These are phyloP conservation scores for Ballota nigra DNA, from an alignment of 257 asterid genomes.

Conservation along the genomic window DNA sequence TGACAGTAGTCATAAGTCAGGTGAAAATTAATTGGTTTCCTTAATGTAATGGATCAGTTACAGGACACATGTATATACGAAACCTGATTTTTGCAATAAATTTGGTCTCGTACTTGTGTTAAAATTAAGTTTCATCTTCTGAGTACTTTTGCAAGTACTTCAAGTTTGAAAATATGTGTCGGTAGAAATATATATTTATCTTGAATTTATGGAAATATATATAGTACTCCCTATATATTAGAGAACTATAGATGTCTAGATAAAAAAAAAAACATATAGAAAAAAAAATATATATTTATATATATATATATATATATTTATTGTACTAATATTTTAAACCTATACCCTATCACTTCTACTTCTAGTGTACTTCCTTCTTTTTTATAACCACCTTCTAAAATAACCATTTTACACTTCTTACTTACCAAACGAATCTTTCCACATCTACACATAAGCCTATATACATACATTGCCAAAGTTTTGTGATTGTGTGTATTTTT, in stretches of 20 bases:
- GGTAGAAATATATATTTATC: neutral
- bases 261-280: no score
- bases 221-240: no score
- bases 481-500: no score
- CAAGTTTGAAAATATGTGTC: neutral
- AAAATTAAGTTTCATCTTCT: neutral
- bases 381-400: neutral
- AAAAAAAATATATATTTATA: no score
- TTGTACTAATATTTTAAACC: neutral
- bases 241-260: no score
- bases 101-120: neutral
- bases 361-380: neutral
- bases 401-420: neutral
- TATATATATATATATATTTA: no score
- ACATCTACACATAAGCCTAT: neutral
- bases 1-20: neutral
- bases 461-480: no score
- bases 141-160: neutral
- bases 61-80: neutral
- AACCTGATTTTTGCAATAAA: constrained; percentile 11
- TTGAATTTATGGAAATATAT: no score
- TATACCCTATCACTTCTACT: neutral
- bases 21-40: neutral
- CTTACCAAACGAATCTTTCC: neutral
- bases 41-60: neutral